phyloP scores from a whole-genome alignment of 78 protist genomes.

The Pelomyxa schiedti region DNA sequence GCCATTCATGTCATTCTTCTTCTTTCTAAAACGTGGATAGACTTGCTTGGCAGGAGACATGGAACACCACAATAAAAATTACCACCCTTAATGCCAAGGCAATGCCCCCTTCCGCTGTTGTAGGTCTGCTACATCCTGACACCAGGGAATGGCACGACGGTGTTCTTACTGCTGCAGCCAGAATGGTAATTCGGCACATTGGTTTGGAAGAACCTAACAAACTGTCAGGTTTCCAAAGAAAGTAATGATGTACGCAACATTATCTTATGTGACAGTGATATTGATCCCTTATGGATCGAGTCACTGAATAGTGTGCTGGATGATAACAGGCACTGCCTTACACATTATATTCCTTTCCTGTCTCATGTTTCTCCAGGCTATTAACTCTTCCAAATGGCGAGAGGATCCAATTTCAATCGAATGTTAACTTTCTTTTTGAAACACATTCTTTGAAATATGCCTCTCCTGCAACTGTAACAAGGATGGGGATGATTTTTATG shows the following conservation, averaged over 20 bases:
- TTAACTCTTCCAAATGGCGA: conserved; percentile 99
- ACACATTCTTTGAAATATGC: conserved; percentile 82
- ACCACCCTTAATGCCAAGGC: conserved; percentile 95
- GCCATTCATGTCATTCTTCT: conserved; percentile 20
- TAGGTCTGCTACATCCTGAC: conserved; percentile 82
- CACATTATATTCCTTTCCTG: no score
- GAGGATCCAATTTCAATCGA: conserved; percentile 80
- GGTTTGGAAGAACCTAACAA: conserved; percentile 55
- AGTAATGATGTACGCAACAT: conserved; percentile 65
- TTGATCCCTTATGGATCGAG: conserved; percentile 99
- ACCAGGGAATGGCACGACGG: conserved; percentile 99
- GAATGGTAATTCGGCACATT: conserved; percentile 69
- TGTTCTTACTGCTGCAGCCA: conserved; percentile 77
- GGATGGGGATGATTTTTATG: conserved; percentile 97
- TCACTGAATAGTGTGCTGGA: conserved; percentile 94
- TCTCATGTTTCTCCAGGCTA: no score
- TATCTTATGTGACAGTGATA: conserved; percentile 97
- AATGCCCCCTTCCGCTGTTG: conserved; percentile 81
- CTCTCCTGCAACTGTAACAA: conserved; percentile 94
- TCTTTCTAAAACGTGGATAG: background rate
- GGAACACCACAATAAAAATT: no score
- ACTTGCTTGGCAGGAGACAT: background rate
- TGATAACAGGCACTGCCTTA: no score
- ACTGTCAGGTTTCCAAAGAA: conserved; percentile 39
- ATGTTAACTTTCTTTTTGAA: conserved; percentile 90